These are phyloP conservation scores for Lotmaria passim DNA, from an alignment of 208 protist genomes.

Conservation along the genomic window DNA sequence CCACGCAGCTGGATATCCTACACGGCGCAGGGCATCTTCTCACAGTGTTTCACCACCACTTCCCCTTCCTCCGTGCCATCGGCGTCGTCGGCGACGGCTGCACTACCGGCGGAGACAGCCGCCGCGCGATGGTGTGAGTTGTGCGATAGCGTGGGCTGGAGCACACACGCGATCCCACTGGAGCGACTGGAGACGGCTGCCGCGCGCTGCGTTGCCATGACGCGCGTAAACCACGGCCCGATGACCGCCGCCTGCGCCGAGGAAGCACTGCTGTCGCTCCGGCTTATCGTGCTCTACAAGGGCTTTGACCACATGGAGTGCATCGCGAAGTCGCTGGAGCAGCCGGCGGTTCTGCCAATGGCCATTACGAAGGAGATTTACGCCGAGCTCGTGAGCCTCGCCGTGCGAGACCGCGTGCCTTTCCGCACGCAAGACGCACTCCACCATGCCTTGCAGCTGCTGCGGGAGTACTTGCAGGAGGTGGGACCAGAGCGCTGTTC, in stretches of 20 bases:
- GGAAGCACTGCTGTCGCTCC: conserved; percentile 63
- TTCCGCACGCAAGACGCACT: conserved; percentile 28
- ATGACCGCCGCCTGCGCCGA: conserved; percentile 26
- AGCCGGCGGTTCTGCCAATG: conserved; percentile 31
- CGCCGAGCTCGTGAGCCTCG: conserved; percentile 68
- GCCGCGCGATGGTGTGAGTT: conserved; percentile 41
- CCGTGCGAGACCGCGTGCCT: conserved; percentile 66
- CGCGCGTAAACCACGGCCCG: conserved; percentile 19
- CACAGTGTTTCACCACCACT: conserved; percentile 35
- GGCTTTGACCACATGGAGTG: conserved; percentile 65
- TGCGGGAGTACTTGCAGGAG: conserved; percentile 42
- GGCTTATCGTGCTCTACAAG: conserved; percentile 58
- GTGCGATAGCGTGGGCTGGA: conserved; percentile 71
- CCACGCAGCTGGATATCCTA: conserved; percentile 43
- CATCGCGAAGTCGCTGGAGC: conserved; percentile 43
- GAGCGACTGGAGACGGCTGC: conserved; percentile 34
- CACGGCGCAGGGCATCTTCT: conserved; percentile 51
- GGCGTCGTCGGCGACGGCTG: background rate
- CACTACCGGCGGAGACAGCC: conserved; percentile 15
- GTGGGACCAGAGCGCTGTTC: conserved; percentile 37
- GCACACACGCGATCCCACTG: conserved; percentile 47
- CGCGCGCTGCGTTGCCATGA: conserved; percentile 38
- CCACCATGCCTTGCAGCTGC: conserved; percentile 26
- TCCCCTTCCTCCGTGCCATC: too few species aligned
- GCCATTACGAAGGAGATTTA: conserved; percentile 54